Conservation (phyloP, 2,329 filamentous ascomycete species). For the Coniochaeta sp. region DNA sequence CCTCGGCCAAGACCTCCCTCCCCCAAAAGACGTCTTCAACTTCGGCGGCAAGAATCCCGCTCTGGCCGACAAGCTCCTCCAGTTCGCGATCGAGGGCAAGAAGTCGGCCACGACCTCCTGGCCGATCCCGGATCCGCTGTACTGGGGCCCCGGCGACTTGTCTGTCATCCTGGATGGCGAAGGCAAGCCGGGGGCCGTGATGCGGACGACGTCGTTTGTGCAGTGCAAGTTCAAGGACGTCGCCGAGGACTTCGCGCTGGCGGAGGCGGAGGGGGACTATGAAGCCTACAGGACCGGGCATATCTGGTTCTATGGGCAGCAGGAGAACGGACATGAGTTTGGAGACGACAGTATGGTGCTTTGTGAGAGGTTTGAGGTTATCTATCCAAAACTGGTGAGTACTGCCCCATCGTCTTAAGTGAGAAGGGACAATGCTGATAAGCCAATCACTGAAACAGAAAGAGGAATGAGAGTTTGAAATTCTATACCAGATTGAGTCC, state of each 20-base stretch:
- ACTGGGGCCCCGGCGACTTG: slow-evolving; percentile 19
- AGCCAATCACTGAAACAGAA: not conserved
- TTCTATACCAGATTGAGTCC: not conserved
- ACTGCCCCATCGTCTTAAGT: not conserved
- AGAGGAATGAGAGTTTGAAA: not conserved
- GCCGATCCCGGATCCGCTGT: slow-evolving; percentile 17
- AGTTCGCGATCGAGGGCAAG: slow-evolving; percentile 14
- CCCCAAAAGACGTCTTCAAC: slow-evolving; percentile 19
- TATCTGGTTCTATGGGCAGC: slow-evolving; percentile 15
- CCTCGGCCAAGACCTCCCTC: slow-evolving; percentile 11
- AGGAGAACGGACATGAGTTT: slow-evolving; percentile 13
- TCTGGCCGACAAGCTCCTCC: slow-evolving; percentile 11
- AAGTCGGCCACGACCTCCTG: slow-evolving; percentile 22
- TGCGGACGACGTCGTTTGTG: slow-evolving; percentile 17
- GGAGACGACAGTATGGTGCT: slow-evolving; percentile 18
- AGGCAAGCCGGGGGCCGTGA: slow-evolving; percentile 15
- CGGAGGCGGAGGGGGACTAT: slow-evolving; percentile 21
- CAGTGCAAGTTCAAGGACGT: slow-evolving; percentile 19
- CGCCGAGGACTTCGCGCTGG: slow-evolving; percentile 19
- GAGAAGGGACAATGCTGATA: not conserved
- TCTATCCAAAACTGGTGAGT: slow-evolving; percentile 9
- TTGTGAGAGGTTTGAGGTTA: slow-evolving; percentile 20
- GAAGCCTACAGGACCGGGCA: slow-evolving; percentile 17
- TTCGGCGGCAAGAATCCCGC: slow-evolving; percentile 14
- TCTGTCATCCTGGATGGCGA: slow-evolving; percentile 20